phyloP scores from a whole-genome alignment of 1,139 yeast genomes.

The Entelexis paramagnoliae region DNA sequence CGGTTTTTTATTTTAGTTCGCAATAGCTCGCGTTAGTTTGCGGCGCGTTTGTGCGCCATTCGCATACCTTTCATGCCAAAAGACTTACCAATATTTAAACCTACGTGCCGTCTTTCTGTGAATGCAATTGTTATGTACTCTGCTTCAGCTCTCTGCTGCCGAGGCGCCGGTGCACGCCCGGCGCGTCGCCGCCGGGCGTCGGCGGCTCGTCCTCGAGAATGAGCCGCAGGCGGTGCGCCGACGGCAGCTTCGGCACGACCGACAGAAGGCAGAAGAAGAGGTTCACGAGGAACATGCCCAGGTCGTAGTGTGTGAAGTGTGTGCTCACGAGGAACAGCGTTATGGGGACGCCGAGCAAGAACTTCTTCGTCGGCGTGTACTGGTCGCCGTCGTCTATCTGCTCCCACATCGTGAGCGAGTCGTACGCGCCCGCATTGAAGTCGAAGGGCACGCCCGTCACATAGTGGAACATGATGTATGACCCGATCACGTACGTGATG shows the following conservation, averaged over 20 bases:
- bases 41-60: no score
- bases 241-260: slow-evolving; percentile 82
- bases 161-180: slow-evolving; percentile 14
- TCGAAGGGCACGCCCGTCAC: slow-evolving; percentile 97
- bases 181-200: slow-evolving; percentile 1
- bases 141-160: slow-evolving; percentile 21
- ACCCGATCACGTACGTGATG: slow-evolving; percentile 78
- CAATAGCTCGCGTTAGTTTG: no score
- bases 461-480: slow-evolving; percentile 92
- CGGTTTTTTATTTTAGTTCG: no score
- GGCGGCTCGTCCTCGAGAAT: slow-evolving; percentile 26
- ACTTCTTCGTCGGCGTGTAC: slow-evolving; percentile 92
- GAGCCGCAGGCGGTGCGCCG: slow-evolving; percentile 34
- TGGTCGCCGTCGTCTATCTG: slow-evolving; percentile 96
- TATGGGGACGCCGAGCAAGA: slow-evolving; percentile 82
- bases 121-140: slow-evolving; percentile 8
- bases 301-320: slow-evolving; percentile 79
- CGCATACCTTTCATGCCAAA: not conserved
- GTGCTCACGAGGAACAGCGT: slow-evolving; percentile 76
- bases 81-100: not conserved
- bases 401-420: slow-evolving; percentile 97
- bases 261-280: slow-evolving; percentile 68
- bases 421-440: slow-evolving; percentile 92
- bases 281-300: slow-evolving; percentile 67
- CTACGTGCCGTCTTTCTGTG: not conserved